phyloP scores from a whole-genome alignment of 768 basidiomycete genomes.

The Thelephora ganbajun region DNA sequence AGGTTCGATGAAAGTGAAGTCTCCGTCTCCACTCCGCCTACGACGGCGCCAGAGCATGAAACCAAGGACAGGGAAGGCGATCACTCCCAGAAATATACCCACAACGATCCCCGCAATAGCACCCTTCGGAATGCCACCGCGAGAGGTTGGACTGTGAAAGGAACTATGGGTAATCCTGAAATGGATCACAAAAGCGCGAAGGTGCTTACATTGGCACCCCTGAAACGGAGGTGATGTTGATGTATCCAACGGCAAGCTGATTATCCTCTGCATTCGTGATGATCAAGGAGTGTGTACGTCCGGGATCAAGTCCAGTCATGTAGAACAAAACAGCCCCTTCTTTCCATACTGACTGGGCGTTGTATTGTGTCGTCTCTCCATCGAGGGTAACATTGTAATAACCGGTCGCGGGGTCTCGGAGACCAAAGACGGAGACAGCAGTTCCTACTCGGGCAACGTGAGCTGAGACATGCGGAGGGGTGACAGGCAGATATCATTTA shows the following conservation, averaged over 20 bases:
- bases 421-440: constrained; percentile 45
- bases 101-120: constrained; percentile 56
- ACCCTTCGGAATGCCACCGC: constrained; percentile 23
- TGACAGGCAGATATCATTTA: constrained; percentile 13
- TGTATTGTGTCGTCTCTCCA: constrained; percentile 22
- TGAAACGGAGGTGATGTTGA: constrained; percentile 32
- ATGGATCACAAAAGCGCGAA: not conserved
- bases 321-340: constrained; percentile 47
- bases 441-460: constrained; percentile 29
- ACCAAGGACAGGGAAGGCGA: constrained; percentile 31
- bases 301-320: constrained; percentile 43
- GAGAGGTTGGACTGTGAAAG: constrained; percentile 2
- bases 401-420: constrained; percentile 42
- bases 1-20: not conserved
- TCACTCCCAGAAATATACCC: constrained; percentile 36
- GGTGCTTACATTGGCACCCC: constrained; percentile 21
- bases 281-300: constrained; percentile 30
- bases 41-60: constrained; percentile 34
- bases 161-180: constrained; percentile 1
- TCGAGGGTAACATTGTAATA: constrained; percentile 45
- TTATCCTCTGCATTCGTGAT: constrained; percentile 43
- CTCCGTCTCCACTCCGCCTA: constrained; percentile 12
- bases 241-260: constrained; percentile 35
- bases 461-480: constrained; percentile 4
- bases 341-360: constrained; percentile 38